These are phyloP conservation scores for Thelonectria blattea DNA, from an alignment of 2,329 filamentous ascomycete species.

Conservation along the genomic window DNA sequence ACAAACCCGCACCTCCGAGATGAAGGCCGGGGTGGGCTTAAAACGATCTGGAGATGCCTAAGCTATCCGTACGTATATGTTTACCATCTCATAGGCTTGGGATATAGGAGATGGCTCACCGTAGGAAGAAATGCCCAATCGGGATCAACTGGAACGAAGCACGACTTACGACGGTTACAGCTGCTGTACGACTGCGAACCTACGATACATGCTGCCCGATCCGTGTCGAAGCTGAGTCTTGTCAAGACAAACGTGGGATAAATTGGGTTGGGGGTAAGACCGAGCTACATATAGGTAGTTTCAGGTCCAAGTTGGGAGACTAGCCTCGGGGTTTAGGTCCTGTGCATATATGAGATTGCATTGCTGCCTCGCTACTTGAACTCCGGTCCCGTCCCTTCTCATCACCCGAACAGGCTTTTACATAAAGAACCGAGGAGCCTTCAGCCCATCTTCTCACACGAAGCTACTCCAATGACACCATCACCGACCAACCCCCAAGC, in stretches of 20 bases:
- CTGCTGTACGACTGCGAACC: not conserved
- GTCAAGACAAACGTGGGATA: no score
- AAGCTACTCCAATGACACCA: slow-evolving; percentile 28
- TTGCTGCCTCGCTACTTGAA: not conserved
- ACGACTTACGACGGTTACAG: no score
- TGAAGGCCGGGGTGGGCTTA: not conserved
- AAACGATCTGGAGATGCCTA: not conserved
- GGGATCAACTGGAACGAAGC: not conserved
- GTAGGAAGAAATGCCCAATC: no score
- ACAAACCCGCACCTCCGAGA: not conserved
- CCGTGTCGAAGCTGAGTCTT: not conserved
- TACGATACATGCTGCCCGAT: not conserved
- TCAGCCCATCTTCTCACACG: no score
- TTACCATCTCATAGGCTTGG: no score
- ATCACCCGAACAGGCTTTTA: no score
- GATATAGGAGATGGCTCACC: no score
- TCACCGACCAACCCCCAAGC: slow-evolving; percentile 27
- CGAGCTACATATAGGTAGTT: not conserved
- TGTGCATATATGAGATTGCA: no score
- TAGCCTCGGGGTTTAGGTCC: slow-evolving; percentile 19
- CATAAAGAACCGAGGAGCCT: no score
- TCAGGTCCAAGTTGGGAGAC: slow-evolving; percentile 14
- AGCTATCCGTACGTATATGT: no score
- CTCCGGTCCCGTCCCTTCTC: no score
- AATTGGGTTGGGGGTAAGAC: no score